Evolutionary conservation across 495 filamentous ascomycete species (phyloP).

Genomic region (Lentithecium fluviatile): DNA sequence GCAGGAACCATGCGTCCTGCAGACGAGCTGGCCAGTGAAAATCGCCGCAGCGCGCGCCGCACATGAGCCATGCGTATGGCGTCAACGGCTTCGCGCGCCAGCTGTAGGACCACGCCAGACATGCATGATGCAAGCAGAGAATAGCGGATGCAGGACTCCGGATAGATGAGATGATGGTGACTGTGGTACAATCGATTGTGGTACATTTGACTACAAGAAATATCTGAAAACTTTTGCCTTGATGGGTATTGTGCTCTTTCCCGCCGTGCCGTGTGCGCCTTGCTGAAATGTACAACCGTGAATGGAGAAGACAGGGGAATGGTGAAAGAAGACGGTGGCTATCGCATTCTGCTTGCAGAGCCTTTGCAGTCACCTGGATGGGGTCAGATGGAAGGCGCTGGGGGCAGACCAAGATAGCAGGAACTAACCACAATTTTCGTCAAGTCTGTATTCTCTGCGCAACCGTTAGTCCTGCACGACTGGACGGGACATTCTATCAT

Average conservation of each 20-base stretch:
- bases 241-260: conserved; percentile 22
- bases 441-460: conserved; percentile 45
- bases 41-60: conserved; percentile 5
- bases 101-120: conserved; percentile 10
- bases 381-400: not conserved
- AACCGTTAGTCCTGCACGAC: conserved; percentile 5
- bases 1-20: conserved; percentile 19
- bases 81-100: not conserved
- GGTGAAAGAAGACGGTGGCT: not conserved
- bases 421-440: conserved; percentile 46
- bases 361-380: conserved; percentile 25
- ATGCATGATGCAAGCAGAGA: not conserved
- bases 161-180: too few species aligned
- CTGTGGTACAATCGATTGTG: conserved; percentile 1
- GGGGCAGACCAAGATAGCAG: not conserved
- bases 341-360: conserved; percentile 18
- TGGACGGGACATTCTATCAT: conserved; percentile 10
- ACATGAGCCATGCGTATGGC: conserved; percentile 26
- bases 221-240: conserved; percentile 13
- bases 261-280: conserved; percentile 23
- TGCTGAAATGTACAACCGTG: conserved; percentile 15
- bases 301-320: conserved; percentile 1
- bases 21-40: conserved; percentile 11
- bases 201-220: conserved; percentile 30
- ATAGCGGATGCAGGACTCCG: too few species aligned